These are phyloP conservation scores for Ceratobasidium sp. DNA, from an alignment of 1,284 basidiomycete species.

Conservation along the genomic window DNA sequence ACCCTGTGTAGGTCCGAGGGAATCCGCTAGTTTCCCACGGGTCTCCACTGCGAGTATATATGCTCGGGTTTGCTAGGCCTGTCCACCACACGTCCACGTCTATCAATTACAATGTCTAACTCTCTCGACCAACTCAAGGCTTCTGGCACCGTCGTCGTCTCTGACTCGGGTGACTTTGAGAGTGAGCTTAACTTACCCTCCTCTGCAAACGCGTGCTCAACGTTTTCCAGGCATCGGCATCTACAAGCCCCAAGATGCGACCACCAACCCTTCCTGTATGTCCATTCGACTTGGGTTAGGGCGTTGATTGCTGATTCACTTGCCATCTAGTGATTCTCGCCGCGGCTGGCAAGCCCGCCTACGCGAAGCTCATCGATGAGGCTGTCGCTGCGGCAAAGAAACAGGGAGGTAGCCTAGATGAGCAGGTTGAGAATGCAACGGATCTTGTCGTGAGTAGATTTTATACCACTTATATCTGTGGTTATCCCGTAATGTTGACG, in stretches of 20 bases:
- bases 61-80: constrained; percentile 1
- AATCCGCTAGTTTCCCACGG: constrained; percentile 40
- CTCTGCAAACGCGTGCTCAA: constrained; percentile 1
- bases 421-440: constrained; percentile 80
- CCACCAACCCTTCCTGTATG: constrained; percentile 89
- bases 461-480: neutral
- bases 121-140: constrained; percentile 90
- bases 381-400: constrained; percentile 87
- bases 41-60: constrained; percentile 33
- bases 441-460: constrained; percentile 85
- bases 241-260: constrained; percentile 96
- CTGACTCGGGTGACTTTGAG: constrained; percentile 91
- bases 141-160: constrained; percentile 94
- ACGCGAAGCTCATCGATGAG: constrained; percentile 85
- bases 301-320: neutral
- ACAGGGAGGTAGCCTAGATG: constrained; percentile 81
- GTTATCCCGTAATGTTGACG: constrained; percentile 46
- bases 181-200: constrained; percentile 63
- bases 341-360: constrained; percentile 91
- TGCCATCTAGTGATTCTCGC: constrained; percentile 75
- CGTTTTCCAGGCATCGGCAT: constrained; percentile 77
- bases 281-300: neutral
- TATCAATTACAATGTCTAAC: constrained; percentile 75
- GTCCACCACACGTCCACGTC: constrained; percentile 19
- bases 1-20: constrained; percentile 38